These are phyloP conservation scores for Malassezia sympodialis DNA, from an alignment of 1,284 basidiomycete species.

Conservation along the genomic window DNA sequence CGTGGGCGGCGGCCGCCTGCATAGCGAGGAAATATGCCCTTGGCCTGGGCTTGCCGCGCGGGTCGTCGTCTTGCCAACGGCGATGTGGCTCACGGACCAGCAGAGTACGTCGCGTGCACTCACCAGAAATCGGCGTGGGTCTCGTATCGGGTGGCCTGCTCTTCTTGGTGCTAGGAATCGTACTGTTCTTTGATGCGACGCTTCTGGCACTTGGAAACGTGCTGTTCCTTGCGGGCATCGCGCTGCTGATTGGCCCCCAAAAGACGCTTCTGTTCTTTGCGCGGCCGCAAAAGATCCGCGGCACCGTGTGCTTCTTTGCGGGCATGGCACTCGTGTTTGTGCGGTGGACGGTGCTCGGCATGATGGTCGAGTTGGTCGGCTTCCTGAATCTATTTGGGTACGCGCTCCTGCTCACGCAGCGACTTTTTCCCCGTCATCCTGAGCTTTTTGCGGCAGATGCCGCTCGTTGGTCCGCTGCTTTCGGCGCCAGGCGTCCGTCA, in stretches of 20 bases:
- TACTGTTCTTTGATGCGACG: conserved; percentile 96
- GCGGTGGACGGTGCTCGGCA: conserved; percentile 86
- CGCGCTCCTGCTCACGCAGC: conserved; percentile 55
- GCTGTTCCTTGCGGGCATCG: conserved; percentile 45
- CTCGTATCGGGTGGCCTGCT: conserved; percentile 91
- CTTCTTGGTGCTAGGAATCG: conserved; percentile 89
- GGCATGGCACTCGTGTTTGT: conserved; percentile 58
- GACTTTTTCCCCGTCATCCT: conserved; percentile 99
- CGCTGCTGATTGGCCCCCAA: conserved; percentile 46
- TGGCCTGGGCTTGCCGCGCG: neutral
- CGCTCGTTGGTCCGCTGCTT: conserved; percentile 76
- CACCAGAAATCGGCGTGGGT: conserved; percentile 57
- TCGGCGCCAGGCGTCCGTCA: conserved; percentile 59
- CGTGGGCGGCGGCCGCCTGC: conserved; percentile 1
- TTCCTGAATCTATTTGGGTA: conserved; percentile 88
- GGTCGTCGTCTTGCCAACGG: neutral
- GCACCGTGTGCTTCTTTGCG: conserved; percentile 53
- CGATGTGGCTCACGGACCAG: conserved; percentile 48
- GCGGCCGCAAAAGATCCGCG: conserved; percentile 84
- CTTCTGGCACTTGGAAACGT: conserved; percentile 84
- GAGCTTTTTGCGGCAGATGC: conserved; percentile 86
- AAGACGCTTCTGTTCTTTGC: conserved; percentile 99
- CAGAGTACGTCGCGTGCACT: conserved; percentile 33
- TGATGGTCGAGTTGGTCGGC: conserved; percentile 81
- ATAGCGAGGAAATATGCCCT: conserved; percentile 12